Evolutionary conservation across 139 green algal genomes (phyloP), one percentile per base, ranked within the genome.

Genomic region (Chlamydomonas sp.): DNA sequence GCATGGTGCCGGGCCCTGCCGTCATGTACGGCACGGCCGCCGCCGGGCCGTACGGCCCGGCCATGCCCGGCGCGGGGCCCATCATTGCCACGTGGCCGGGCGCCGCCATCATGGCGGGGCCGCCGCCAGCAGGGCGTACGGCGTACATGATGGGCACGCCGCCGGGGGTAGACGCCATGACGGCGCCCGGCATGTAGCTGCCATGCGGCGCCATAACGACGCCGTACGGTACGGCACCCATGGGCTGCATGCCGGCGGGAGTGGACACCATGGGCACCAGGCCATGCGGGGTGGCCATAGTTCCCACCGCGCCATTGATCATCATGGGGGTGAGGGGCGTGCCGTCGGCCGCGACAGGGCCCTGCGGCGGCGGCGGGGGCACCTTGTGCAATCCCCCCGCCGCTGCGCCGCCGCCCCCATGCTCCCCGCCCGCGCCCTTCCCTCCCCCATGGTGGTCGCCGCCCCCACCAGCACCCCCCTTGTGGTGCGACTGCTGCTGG

Each of bases 71-170:
- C 20, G 31, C 82, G 62, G 71, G 63, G 71, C 79, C 79, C 81
- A 86, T 86, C 71, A 77, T 77, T n/a, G 80, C 80, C 69, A 79
- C 17, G 5, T 69, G 60, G 10, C 57, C 49, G 3, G 77, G 17
- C 10, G 62, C 49, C 72, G 60, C 60, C 5, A 16, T 31, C 62
- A 77, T 72, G 14, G 61, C 75, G 4, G 61, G 83, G 31, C 69
- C 60, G 7, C 83, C 83, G 63, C 62, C 83, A 0, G 83, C 72
- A 3, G 83, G 72, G 6, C 83, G 83, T 8, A 66, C 60, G 5
- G 75, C 62, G 49, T 87, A 87, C n/a, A 87, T 87, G 74, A 87
- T 87, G 31, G 83, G 72, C 3, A 87, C n/a, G 83, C 83, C 83
- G 10, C 63, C 14, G 1, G 82, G 10, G 4, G 83, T 74, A 1